Percentiles rank a stretch among this genome's conserved stretches.
Conservation (phyloP, 2,329 filamentous ascomycete species). For the Ceratocystis huliohia region DNA sequence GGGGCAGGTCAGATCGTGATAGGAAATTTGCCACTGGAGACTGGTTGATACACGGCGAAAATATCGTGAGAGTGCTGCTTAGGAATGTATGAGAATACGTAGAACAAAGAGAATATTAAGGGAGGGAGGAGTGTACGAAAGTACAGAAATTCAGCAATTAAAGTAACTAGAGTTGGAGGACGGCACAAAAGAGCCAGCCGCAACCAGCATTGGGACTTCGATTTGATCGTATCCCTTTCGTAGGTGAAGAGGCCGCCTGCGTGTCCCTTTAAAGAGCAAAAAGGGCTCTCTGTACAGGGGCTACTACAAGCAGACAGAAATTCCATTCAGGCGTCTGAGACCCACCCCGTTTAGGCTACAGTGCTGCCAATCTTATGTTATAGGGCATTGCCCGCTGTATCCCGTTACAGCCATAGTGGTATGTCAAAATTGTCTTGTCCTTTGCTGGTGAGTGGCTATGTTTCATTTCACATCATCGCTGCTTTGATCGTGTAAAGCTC, state of each 20-base stretch:
- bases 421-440: not conserved
- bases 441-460: not conserved
- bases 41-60: not conserved
- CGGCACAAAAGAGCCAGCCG: not conserved
- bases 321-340: not conserved
- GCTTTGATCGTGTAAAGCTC: not conserved
- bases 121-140: not conserved
- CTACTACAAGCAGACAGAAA: not conserved
- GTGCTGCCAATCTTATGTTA: not conserved
- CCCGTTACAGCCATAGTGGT: not conserved
- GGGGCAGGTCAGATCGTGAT: not conserved
- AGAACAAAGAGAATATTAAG: not conserved
- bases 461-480: slow-evolving; percentile 1
- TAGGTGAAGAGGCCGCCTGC: not conserved
- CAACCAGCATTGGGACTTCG: not conserved
- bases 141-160: not conserved
- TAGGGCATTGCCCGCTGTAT: not conserved
- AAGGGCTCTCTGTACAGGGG: not conserved
- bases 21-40: slow-evolving; percentile 2
- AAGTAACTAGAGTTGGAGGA: not conserved
- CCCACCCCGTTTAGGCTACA: not conserved
- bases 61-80: not conserved
- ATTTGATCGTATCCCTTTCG: not conserved
- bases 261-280: not conserved
- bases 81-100: not conserved